Percentiles rank a stretch among this genome's conserved stretches.
Conservation (phyloP, 2,329 filamentous ascomycete genomes). For the Neodidymelliopsis sp. region DNA sequence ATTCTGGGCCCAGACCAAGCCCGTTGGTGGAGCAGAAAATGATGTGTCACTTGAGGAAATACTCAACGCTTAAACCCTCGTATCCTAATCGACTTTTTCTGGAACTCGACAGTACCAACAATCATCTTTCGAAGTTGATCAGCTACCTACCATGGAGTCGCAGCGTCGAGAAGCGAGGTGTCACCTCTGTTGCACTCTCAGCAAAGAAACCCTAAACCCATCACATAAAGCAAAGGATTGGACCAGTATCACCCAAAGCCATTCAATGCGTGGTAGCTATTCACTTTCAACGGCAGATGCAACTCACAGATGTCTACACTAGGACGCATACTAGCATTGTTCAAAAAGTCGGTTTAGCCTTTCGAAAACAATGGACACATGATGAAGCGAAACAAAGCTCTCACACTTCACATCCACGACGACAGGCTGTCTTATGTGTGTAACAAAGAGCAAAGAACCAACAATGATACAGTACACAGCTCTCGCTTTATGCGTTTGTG, state of each 20-base stretch:
- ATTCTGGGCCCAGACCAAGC: slow-evolving; percentile 79
- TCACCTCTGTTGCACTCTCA: background rate
- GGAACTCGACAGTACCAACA: background rate
- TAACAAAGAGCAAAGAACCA: slow-evolving; percentile 41
- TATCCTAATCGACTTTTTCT: background rate
- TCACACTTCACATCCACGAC: slow-evolving; percentile 25
- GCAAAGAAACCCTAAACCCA: slow-evolving; percentile 10
- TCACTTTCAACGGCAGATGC: background rate
- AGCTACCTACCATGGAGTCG: background rate
- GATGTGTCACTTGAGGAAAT: slow-evolving; percentile 66
- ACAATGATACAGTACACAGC: slow-evolving; percentile 30
- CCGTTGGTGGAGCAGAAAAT: slow-evolving; percentile 62
- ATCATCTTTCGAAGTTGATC: background rate
- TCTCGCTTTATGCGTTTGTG: slow-evolving; percentile 38
- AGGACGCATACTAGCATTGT: slow-evolving; percentile 22
- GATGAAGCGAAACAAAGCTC: slow-evolving; percentile 33
- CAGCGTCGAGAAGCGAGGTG: background rate
- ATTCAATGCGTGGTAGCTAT: slow-evolving; percentile 14
- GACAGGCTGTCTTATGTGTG: slow-evolving; percentile 26
- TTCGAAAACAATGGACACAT: slow-evolving; percentile 29
- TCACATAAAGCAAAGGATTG: slow-evolving; percentile 11
- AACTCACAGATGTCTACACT: background rate
- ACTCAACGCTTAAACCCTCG: slow-evolving; percentile 45
- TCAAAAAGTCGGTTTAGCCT: slow-evolving; percentile 10
- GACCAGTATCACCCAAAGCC: slow-evolving; percentile 18